These are phyloP conservation scores for Auriculariales sp. DNA, from an alignment of 768 basidiomycete genomes.

Conservation along the genomic window DNA sequence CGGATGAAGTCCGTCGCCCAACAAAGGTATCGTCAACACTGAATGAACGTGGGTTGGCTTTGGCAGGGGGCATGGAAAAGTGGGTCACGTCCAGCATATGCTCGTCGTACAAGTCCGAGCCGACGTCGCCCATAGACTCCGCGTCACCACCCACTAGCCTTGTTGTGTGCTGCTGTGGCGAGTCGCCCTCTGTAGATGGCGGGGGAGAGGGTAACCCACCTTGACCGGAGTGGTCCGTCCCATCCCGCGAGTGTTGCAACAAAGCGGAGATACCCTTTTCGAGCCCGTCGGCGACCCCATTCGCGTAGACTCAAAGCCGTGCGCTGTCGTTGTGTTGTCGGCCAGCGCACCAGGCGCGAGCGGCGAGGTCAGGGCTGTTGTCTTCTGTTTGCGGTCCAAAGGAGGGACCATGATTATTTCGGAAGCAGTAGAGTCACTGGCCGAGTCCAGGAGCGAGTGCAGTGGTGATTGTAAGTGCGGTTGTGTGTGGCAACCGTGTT, in stretches of 20 bases:
- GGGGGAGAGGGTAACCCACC: not conserved
- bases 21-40: not conserved
- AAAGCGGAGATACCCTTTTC: not conserved
- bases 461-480: not conserved
- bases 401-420: not conserved
- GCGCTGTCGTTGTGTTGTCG: not conserved
- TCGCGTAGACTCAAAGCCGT: not conserved
- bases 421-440: not conserved
- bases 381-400: not conserved
- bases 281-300: not conserved
- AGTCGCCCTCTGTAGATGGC: not conserved
- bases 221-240: not conserved
- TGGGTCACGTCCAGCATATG: not conserved
- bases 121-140: not conserved
- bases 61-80: too few relatives aligned
- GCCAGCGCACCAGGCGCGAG: not conserved
- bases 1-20: not conserved
- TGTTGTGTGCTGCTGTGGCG: not conserved
- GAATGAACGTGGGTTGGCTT: not conserved
- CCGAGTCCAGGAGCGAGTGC: not conserved
- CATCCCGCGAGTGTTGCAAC: not conserved
- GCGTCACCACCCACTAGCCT: not conserved
- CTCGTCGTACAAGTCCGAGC: not conserved
- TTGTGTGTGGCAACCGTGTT: not conserved
- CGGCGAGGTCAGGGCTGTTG: not conserved